A percentile compares a stretch with the other conserved stretches of the same genome.
These are phyloP conservation scores for Diaporthe ampelina DNA, from an alignment of 2,329 filamentous ascomycete genomes.

Conservation along the genomic window DNA sequence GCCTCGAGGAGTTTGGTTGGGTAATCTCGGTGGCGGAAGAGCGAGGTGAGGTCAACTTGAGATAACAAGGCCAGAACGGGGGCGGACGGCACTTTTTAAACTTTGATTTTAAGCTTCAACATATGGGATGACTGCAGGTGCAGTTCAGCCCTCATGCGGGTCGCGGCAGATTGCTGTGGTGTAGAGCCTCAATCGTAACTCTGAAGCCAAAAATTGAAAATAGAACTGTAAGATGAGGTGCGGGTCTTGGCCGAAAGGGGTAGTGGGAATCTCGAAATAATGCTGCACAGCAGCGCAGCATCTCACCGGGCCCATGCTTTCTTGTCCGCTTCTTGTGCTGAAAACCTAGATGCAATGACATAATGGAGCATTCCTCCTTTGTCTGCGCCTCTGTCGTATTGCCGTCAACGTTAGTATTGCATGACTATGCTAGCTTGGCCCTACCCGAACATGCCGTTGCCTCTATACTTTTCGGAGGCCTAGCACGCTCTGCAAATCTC, in stretches of 20 bases:
- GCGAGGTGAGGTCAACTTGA: background rate
- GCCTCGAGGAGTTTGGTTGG: background rate
- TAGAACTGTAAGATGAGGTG: conserved; percentile 29
- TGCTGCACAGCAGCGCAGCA: background rate
- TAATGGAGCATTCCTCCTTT: background rate
- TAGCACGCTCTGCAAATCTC: background rate
- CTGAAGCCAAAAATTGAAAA: conserved; percentile 15
- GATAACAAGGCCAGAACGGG: background rate
- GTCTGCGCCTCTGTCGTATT: conserved; percentile 30
- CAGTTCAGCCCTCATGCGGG: background rate
- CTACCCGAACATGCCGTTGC: conserved; percentile 7
- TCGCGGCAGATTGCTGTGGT: background rate
- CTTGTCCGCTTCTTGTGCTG: background rate
- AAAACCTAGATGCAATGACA: conserved; percentile 13
- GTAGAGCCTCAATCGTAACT: background rate
- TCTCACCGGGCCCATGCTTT: background rate
- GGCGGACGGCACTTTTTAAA: background rate
- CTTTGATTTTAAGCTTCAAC: conserved; percentile 11
- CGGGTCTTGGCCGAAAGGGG: conserved; percentile 29
- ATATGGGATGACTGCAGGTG: background rate
- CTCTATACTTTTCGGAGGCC: conserved; percentile 7
- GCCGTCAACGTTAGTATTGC: background rate
- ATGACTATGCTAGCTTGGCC: conserved; percentile 12
- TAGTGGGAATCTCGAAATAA: background rate
- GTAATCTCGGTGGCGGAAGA: background rate